Base-by-base conservation (phyloP, 805 yeast species). In the Ogataea paradorogensis region DNA sequence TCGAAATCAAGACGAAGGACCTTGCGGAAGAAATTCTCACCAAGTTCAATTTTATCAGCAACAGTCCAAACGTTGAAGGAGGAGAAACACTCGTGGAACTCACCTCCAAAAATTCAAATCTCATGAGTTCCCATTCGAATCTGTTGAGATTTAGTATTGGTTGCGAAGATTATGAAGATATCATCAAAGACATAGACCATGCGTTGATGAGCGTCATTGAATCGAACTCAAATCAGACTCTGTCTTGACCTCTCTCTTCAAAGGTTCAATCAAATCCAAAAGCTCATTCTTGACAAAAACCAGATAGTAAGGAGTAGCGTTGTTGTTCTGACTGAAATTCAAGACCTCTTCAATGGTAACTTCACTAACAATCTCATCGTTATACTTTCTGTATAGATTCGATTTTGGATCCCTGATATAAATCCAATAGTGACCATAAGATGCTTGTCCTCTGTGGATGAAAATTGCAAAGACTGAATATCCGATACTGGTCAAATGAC, bases 351-450 rank as follows among this genome's bases (percentile, higher is more conserved):
- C 70, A 1, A 70, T 66, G 0, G 78, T 66, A 1, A 84, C 96
- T 48, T 83, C 95, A 2, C 88, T 78, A n/a, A 93, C 95, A n/a
- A 74, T 72, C 54, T 93, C 98, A 65, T 93, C 99, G 56, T 93
- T 93, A 62, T 93, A 93, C 66, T 88, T 90, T 46, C 96, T 71
- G 76, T 80, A 93, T 15, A 84, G 65, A 21, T 76, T 73, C 14
- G 72, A 70, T 46, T 73, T 73, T 3, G 80, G 76, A 61, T 93
- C 98, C 43, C 76, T 78, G 46, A 93, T 90, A 58, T 91, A 93
- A 13, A 91, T 77, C 97, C 98, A 93, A 62, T 93, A 93, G 62
- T 93, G 99, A 2, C 99, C 99, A 56, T 86, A 91, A 36, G 88
- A 81, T 0, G 96, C 98, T 54, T 89, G 95, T 6, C 99, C 99